phyloP scores from a whole-genome alignment of 2,329 filamentous ascomycete genomes.

The Sporothrix dimorphospora region DNA sequence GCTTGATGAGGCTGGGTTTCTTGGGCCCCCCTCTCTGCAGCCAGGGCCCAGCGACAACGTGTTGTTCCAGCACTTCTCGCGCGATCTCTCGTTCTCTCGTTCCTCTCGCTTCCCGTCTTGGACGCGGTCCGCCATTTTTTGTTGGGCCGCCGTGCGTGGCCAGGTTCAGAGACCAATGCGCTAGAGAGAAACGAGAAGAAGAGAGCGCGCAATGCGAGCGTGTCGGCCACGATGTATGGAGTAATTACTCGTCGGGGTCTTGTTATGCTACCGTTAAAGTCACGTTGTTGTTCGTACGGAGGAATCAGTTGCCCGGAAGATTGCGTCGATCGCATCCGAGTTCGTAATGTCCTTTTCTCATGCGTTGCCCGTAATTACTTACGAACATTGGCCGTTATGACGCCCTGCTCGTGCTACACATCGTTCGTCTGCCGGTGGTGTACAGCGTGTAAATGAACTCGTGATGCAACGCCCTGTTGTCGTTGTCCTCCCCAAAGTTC shows the following conservation, averaged over 20 bases:
- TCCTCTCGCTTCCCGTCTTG: not conserved
- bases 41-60: not conserved
- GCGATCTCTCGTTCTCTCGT: not conserved
- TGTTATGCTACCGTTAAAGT: not conserved
- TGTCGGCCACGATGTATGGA: not conserved
- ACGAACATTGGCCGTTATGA: not conserved
- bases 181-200: constrained; percentile 22
- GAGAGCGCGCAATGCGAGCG: not conserved
- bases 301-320: not conserved
- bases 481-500: not conserved
- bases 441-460: not conserved
- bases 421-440: not conserved
- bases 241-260: not conserved
- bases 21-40: not conserved
- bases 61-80: not conserved
- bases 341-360: not conserved
- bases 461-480: not conserved
- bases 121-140: not conserved
- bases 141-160: constrained; percentile 16
- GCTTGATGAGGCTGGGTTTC: constrained; percentile 10
- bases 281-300: not conserved
- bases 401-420: constrained; percentile 16
- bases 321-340: not conserved
- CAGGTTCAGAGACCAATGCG: not conserved
- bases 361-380: not conserved